phyloP scores from a whole-genome alignment of 176 grass and related monocot genomes.

The Neostapfia colusana region DNA sequence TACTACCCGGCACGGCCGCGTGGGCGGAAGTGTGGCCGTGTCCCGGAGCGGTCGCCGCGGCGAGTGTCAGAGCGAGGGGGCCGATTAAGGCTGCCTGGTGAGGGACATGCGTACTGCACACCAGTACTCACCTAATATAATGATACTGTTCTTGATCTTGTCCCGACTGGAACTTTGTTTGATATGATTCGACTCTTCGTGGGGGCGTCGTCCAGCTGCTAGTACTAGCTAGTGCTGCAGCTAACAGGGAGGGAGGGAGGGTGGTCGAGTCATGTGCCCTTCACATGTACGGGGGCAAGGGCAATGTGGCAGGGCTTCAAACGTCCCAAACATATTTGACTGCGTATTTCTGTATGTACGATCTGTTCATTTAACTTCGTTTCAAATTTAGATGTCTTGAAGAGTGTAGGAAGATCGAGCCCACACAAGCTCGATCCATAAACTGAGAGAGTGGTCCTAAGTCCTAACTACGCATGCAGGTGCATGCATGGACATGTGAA shows the following conservation, averaged over 20 bases:
- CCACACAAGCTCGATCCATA: too few species aligned
- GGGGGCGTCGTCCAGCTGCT: constrained; percentile 4
- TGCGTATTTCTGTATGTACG: not conserved
- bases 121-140: not conserved
- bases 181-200: not conserved
- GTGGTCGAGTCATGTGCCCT: not conserved
- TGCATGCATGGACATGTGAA: not conserved
- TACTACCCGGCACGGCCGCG: constrained; percentile 36
- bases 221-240: not conserved
- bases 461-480: too few species aligned
- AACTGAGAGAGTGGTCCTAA: too few species aligned
- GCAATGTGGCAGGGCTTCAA: not conserved
- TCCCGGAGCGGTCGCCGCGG: constrained; percentile 20
- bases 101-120: constrained; percentile 8
- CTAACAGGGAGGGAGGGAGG: not conserved
- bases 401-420: not conserved
- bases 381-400: not conserved
- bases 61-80: not conserved
- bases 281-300: not conserved
- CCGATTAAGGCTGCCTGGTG: not conserved
- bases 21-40: constrained; percentile 33
- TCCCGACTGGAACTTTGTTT: not conserved
- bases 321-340: not conserved
- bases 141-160: constrained; percentile 4
- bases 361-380: not conserved